Conservation (phyloP, 768 basidiomycete species). For the Phlebiopsis flavidoalba region DNA sequence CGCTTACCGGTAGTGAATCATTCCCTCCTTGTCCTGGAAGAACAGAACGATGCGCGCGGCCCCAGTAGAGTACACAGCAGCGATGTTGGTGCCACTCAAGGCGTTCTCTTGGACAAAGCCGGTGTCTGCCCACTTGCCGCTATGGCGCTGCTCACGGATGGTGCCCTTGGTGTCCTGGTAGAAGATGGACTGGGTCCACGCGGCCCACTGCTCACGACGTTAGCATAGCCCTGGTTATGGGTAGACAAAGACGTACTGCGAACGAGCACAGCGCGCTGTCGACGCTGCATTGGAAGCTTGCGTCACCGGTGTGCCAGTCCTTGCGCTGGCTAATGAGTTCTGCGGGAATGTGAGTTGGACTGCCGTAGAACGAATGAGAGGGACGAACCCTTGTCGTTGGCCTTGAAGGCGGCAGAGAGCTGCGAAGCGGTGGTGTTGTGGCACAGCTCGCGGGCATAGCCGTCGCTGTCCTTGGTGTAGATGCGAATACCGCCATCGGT, state of each 20-base stretch:
- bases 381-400: not conserved
- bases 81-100: constrained; percentile 3
- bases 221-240: not conserved
- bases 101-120: not conserved
- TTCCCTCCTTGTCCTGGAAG: constrained; percentile 4
- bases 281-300: not conserved
- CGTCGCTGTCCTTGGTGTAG: constrained; percentile 5
- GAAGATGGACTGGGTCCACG: constrained; percentile 1
- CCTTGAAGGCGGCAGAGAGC: not conserved
- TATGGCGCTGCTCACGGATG: not conserved
- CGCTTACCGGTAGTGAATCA: not conserved
- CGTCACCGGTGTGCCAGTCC: not conserved
- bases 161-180: not conserved
- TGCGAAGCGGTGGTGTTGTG: not conserved
- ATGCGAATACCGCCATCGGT: not conserved
- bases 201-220: not conserved
- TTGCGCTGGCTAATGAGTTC: not conserved
- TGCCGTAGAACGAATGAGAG: not conserved
- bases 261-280: constrained; percentile 5
- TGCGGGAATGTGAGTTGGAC: not conserved
- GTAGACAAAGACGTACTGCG: not conserved
- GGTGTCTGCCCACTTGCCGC: not conserved
- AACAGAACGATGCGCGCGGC: not conserved
- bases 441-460: constrained; percentile 1
- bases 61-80: not conserved